Evolutionary conservation across 2,329 filamentous ascomycete genomes (phyloP), one percentile per base, ranked within the genome.

Genomic region (Xylariaceae sp.): DNA sequence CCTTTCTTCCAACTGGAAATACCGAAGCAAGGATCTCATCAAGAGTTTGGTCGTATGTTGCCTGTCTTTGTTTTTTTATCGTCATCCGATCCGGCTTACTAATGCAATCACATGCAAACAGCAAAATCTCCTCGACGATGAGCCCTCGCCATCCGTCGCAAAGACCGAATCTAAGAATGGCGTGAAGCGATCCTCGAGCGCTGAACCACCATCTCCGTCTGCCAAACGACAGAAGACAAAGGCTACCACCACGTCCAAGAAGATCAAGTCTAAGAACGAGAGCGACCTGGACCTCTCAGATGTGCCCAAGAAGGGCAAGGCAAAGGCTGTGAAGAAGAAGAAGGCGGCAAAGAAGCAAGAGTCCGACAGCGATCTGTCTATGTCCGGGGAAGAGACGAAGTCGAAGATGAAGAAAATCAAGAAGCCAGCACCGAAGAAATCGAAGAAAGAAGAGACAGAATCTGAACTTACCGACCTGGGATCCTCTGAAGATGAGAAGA

Each of bases 11-110:
- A 63, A 73, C 14, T 84, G 81, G 81, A 83, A 83, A 59, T 60
- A 65, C 4, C 74, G 69, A 53, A 83, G 79, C 61, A 83, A 83
- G 56, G 59, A 62, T 1, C 55, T 82, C n/a, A 80, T 84, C 51
- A 75, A 75, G 42, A 64, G 66, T 16, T 66, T 70, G 38, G 72
- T 76, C n/a, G 80, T 83, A 69, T 51, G 76, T 69, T 27, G 38
- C 33, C 16, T 23, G 16, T n/a, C n/a, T n/a, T n/a, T n/a, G n/a
- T n/a, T n/a, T n/a, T n/a, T n/a, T n/a, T n/a, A n/a, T n/a, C n/a
- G n/a, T n/a, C n/a, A n/a, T n/a, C n/a, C 36, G 37, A 17, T 25
- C n/a, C 14, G 45, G 21, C 20, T 38, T 6, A 32, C 21, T 43
- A 6, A 51, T 51, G 54, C 54, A 46, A 19, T 44, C 20, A n/a